Evolutionary conservation across 2,329 filamentous ascomycete species (phyloP), one percentile per base, ranked within the genome.

Genomic region (Penicillium aurantiogriseum): DNA sequence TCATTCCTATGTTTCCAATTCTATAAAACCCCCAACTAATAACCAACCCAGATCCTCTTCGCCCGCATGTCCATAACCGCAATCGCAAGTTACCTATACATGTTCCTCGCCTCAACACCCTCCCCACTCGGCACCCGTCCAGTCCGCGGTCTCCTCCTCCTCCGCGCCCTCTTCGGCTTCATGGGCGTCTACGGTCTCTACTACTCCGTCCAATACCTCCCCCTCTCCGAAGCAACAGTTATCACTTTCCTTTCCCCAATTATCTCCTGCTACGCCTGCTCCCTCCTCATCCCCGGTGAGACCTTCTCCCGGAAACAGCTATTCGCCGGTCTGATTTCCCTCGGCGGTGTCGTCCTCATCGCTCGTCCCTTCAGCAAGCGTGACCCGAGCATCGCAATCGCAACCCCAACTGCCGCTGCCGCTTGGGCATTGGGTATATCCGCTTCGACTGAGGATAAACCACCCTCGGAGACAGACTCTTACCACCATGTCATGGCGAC

Each of bases 171-270:
- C 2, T 81, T 81, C 31, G 92, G 91, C 13, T 88, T 88, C 74
- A 89, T 91, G 70, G 91, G 90, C 11, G 88, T 95, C 4, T 92
- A 88, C 71, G 89, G 89, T 36, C 84, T 94, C 76, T 95, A 87
- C 65, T 87, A 87, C 67, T 88, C 85, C 8, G 76, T 90, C 56
- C 83, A 90, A 69, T 95, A 95, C 67, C 83, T 96, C 3, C 90
- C 91, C 0, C 81, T 96, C 2, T 89, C 91, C 17, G 92, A 96
- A 71, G 91, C 92, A 2, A 94, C 90, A 0, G 92, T 96, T 35
- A 88, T 97, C 52, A 94, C 91, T 9, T 97, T 96, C 70, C 81
- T 96, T 6, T 85, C 89, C 0, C 92, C 92, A 0, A 88, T 88
- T 15, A 80, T 95, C 6, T 85, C 90, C 21, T 91, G 90, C 56